A percentile compares a stretch with the other conserved stretches of the same genome.
Conservation (phyloP, 148 eudicot species). For the Fagopyrum esculentum region DNA sequence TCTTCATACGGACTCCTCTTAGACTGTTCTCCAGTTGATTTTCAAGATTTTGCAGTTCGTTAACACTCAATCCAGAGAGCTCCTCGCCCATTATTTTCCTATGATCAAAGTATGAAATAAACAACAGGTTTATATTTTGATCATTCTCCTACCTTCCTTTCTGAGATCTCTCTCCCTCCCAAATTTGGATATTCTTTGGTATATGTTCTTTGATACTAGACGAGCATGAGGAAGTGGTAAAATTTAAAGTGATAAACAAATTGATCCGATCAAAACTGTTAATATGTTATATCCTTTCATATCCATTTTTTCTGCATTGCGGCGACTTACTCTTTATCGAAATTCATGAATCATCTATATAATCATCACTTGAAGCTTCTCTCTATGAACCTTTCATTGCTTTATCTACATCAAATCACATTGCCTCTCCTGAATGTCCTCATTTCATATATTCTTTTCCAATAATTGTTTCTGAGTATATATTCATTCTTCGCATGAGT, state of each 20-base stretch:
- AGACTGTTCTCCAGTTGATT: constrained; percentile 35
- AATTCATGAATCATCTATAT: not conserved
- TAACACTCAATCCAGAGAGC: constrained; percentile 32
- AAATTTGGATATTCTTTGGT: not conserved
- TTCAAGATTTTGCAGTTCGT: constrained; percentile 41
- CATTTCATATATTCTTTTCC: not conserved
- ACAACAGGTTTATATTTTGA: not conserved
- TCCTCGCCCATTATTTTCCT: constrained; percentile 46
- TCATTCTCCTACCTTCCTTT: not conserved
- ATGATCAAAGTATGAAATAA: not conserved
- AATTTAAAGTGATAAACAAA: not conserved
- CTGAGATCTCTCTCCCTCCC: not conserved
- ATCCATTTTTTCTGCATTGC: not conserved
- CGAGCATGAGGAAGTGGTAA: not conserved
- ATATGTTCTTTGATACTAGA: not conserved
- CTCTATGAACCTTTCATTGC: not conserved
- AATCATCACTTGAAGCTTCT: not conserved
- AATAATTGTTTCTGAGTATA: not conserved
- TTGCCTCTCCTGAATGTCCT: not conserved
- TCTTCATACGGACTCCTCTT: constrained; percentile 28
- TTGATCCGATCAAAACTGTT: not conserved
- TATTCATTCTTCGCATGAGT: not conserved
- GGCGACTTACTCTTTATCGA: not conserved
- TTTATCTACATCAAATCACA: not conserved
- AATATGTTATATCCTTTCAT: not conserved